These are phyloP conservation scores for Calocera viscosa DNA, from an alignment of 768 basidiomycete genomes.

Conservation along the genomic window DNA sequence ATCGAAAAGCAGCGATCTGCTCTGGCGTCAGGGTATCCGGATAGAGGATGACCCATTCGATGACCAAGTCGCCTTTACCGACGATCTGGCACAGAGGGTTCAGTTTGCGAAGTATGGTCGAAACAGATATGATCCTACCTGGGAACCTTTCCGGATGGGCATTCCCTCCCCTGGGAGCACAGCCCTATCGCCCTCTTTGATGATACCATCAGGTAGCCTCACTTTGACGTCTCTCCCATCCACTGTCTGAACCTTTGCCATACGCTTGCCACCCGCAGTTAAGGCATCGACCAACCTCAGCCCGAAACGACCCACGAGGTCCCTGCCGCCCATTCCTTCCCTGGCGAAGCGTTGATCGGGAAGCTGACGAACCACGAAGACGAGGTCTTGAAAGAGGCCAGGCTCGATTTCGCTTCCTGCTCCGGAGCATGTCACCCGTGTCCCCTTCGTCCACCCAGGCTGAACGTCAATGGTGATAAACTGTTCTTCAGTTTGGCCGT, in stretches of 20 bases:
- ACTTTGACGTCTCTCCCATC: constrained; percentile 44
- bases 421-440: constrained; percentile 46
- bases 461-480: constrained; percentile 49
- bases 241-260: constrained; percentile 42
- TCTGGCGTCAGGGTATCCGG: not conserved
- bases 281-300: constrained; percentile 45
- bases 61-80: constrained; percentile 50
- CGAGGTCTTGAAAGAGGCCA: constrained; percentile 49
- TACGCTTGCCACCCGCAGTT: constrained; percentile 33
- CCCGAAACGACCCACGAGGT: constrained; percentile 43
- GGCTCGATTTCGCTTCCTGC: constrained; percentile 49
- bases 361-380: constrained; percentile 50
- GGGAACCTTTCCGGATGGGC: constrained; percentile 45
- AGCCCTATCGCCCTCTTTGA: constrained; percentile 37
- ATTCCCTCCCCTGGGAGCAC: constrained; percentile 51
- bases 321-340: constrained; percentile 32
- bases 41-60: constrained; percentile 37
- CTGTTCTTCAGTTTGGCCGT: constrained; percentile 39
- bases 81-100: constrained; percentile 16
- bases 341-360: constrained; percentile 47
- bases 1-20: not conserved
- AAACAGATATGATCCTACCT: constrained; percentile 20
- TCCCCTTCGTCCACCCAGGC: constrained; percentile 49
- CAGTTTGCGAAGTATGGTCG: not conserved
- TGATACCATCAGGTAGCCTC: constrained; percentile 42